These are phyloP conservation scores for Ogataea nitratoaversa DNA, from an alignment of 805 yeast species.

Conservation along the genomic window DNA sequence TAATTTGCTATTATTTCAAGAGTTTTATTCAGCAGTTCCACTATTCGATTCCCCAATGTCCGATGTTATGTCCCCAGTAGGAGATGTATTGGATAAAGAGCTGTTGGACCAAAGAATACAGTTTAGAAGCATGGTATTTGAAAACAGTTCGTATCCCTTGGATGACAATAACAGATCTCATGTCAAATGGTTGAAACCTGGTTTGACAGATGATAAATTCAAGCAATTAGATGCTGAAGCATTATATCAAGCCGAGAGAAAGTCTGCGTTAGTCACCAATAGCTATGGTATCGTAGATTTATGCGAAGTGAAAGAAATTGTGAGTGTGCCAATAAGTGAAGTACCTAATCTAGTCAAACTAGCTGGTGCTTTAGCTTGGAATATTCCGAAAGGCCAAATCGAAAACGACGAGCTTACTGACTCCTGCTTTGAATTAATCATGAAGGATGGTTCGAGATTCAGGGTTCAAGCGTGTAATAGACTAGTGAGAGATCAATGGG, in stretches of 20 bases:
- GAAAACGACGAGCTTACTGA: slow-evolving; percentile 32
- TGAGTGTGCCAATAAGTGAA: slow-evolving; percentile 26
- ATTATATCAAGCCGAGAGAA: slow-evolving; percentile 59
- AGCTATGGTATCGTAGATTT: slow-evolving; percentile 64
- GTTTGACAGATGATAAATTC: slow-evolving; percentile 36
- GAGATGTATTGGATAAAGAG: slow-evolving; percentile 26
- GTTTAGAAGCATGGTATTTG: slow-evolving; percentile 35
- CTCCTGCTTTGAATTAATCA: slow-evolving; percentile 49
- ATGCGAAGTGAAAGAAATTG: slow-evolving; percentile 40
- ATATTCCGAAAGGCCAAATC: slow-evolving; percentile 12
- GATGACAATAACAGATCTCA: slow-evolving; percentile 45
- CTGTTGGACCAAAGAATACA: slow-evolving; percentile 17
- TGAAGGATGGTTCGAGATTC: slow-evolving; percentile 42
- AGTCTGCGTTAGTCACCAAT: slow-evolving; percentile 48
- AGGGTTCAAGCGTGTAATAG: slow-evolving; percentile 54
- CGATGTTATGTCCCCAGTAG: slow-evolving; percentile 32
- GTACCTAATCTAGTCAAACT: slow-evolving; percentile 23
- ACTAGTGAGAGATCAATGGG: slow-evolving; percentile 60
- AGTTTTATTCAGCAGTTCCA: slow-evolving; percentile 55
- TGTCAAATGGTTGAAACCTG: slow-evolving; percentile 57
- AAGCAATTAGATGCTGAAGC: slow-evolving; percentile 52
- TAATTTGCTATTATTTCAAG: slow-evolving; percentile 54
- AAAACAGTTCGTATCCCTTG: slow-evolving; percentile 51
- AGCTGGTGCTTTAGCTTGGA: slow-evolving; percentile 31
- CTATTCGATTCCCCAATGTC: slow-evolving; percentile 36